These are phyloP conservation scores for Lachnellula subtilissima DNA, from an alignment of 2,329 filamentous ascomycete genomes.

Conservation along the genomic window DNA sequence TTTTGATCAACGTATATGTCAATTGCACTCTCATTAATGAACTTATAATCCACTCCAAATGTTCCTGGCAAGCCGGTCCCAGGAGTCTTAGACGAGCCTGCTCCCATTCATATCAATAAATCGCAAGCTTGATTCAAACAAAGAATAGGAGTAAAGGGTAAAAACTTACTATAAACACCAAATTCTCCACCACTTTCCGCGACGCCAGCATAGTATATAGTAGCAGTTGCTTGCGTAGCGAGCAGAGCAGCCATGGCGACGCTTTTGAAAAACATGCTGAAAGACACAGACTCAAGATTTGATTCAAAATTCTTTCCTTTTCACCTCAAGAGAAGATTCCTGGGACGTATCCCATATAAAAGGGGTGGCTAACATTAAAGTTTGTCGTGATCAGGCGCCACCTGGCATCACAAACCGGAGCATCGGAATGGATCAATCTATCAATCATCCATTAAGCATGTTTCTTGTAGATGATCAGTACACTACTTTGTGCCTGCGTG, in stretches of 20 bases:
- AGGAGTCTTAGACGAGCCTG: conserved; percentile 27
- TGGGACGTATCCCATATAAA: not conserved
- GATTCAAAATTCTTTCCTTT: not conserved
- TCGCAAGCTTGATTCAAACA: not conserved
- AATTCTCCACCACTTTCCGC: conserved; percentile 45
- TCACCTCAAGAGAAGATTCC: not conserved
- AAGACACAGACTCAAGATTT: not conserved
- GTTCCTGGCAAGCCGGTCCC: conserved; percentile 44
- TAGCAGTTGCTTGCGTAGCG: conserved; percentile 29
- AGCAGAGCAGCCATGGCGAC: conserved; percentile 13
- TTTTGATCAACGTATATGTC: conserved; percentile 43
- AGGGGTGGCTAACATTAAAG: not conserved
- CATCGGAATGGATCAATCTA: not conserved
- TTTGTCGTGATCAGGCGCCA: not conserved
- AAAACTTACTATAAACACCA: conserved; percentile 37
- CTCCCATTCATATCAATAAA: not conserved
- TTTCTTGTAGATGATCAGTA: not conserved
- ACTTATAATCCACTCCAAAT: conserved; percentile 46
- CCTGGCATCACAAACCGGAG: not conserved
- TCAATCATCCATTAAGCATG: not conserved
- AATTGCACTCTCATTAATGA: conserved; percentile 42
- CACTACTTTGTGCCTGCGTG: not conserved
- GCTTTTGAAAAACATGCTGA: conserved; percentile 18
- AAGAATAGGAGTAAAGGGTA: not conserved
- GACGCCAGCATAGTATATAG: conserved; percentile 45